Evolutionary conservation across 2,329 filamentous ascomycete species (phyloP), one percentile per base, ranked within the genome.

Genomic region (Drechslerella stenobrocha): DNA sequence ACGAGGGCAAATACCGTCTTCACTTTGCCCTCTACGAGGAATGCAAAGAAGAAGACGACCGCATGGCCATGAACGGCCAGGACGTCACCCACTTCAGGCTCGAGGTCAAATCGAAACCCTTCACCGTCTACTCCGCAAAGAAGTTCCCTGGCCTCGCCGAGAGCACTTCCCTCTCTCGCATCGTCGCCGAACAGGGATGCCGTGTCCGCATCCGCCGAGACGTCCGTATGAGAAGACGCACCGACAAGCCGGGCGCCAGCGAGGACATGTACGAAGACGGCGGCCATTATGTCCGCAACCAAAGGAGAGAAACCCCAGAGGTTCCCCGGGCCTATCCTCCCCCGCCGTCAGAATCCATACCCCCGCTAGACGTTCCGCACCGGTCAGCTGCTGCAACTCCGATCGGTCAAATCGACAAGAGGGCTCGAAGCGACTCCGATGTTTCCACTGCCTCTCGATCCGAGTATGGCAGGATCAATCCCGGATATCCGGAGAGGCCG

Each of bases 111-210:
- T 95, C 93, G 0, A 79, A 82, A 9, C 85, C 89, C 0, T 97
- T 98, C 76, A 86, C 84, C 48, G 93, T 97, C 40, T 97, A 83
- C 79, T 96, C 91, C 73, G 93, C 93, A 52, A 98, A 97, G 85
- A 97, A 96, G 79, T 98, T 98, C 79, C 93, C 93, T 13, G 93
- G 92, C 15, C 80, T 97, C 64, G 87, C 88, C 44, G 89, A 93
- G 76, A 96, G 90, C 78, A 98, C 93, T 0, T 80, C 83, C 9
- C 80, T 97, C 50, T 96, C 91, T 77, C 87, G 91, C 70, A 87
- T 89, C 32, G 90, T 98, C 42, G 91, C 92, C 15, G 92, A 98
- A 77, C 93, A 98, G 77, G 93, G 93, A 63, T 97, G 93, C 77
- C 89, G 92, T 72, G 93, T 98, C 24, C 87, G 93, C 45, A 98